Evolutionary conservation across 805 yeast genomes (phyloP).

Genomic region (Myxozyma sirexii): DNA sequence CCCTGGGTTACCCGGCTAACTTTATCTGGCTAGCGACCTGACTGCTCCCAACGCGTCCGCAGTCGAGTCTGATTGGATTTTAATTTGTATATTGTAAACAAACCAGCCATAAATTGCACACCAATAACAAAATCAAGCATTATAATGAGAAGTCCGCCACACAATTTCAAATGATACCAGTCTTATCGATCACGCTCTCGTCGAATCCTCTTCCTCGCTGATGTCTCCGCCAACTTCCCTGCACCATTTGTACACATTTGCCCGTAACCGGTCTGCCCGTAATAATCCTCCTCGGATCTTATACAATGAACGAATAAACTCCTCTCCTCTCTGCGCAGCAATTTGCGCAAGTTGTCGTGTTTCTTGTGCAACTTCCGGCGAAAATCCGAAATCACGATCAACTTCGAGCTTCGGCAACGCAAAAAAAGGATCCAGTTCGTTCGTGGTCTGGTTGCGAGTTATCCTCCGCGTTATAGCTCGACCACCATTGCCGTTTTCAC

Average conservation of each 20-base stretch:
- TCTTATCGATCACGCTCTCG: not conserved
- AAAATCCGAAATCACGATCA: slow-evolving; percentile 56
- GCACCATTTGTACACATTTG: slow-evolving; percentile 70
- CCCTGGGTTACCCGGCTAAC: slow-evolving; percentile 15
- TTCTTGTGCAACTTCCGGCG: slow-evolving; percentile 63
- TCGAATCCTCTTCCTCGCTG: slow-evolving; percentile 27
- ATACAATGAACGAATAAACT: slow-evolving; percentile 78
- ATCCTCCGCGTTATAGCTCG: slow-evolving; percentile 35
- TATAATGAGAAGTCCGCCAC: no score
- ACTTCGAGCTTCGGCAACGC: slow-evolving; percentile 55
- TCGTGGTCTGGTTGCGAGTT: slow-evolving; percentile 40
- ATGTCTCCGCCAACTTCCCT: slow-evolving; percentile 33
- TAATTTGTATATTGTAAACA: not conserved
- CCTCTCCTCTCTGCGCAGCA: slow-evolving; percentile 80
- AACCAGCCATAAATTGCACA: not conserved
- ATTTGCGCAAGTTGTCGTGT: slow-evolving; percentile 75
- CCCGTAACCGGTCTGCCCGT: slow-evolving; percentile 74
- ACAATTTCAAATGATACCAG: no score
- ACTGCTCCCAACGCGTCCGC: slow-evolving; percentile 3
- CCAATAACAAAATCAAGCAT: no score
- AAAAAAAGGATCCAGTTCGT: slow-evolving; percentile 64
- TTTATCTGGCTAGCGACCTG: not conserved
- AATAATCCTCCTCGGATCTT: slow-evolving; percentile 73
- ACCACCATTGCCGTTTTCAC: slow-evolving; percentile 20
- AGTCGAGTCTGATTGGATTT: no score